Percentiles rank a stretch among this genome's conserved stretches.
These are phyloP conservation scores for Saccharum officinarum DNA, from an alignment of 176 grass and related monocot genomes.

Conservation along the genomic window DNA sequence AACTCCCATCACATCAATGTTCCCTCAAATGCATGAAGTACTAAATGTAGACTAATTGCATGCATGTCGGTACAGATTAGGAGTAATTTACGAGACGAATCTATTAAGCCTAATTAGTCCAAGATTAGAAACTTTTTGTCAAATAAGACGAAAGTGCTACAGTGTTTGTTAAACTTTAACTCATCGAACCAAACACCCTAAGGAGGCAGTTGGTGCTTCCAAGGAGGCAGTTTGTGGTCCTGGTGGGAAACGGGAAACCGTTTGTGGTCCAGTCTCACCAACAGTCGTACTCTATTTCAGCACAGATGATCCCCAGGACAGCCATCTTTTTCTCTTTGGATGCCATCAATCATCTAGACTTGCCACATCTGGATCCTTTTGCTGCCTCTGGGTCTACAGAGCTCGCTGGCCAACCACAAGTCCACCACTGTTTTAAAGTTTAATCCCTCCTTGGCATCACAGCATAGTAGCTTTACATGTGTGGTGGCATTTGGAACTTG, in stretches of 20 bases:
- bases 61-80: too few relatives aligned
- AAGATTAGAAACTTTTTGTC: too few relatives aligned
- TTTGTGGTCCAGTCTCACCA: slow-evolving; percentile 51
- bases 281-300: slow-evolving; percentile 45
- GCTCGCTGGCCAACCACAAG: slow-evolving; percentile 29
- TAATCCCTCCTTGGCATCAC: slow-evolving; percentile 14
- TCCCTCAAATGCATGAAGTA: too few relatives aligned
- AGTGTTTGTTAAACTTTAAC: too few relatives aligned
- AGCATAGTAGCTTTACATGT: slow-evolving; percentile 26
- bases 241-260: slow-evolving; percentile 39
- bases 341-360: slow-evolving; percentile 36
- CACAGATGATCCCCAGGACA: slow-evolving; percentile 21
- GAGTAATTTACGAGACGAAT: too few relatives aligned
- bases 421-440: slow-evolving; percentile 36
- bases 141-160: too few relatives aligned
- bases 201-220: slow-evolving; percentile 7
- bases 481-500: slow-evolving; percentile 25
- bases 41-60: too few relatives aligned
- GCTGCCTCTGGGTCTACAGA: not conserved
- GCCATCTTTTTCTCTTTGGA: slow-evolving; percentile 13
- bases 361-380: slow-evolving; percentile 30
- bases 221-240: slow-evolving; percentile 61
- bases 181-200: too few relatives aligned
- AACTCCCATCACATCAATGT: too few relatives aligned
- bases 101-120: too few relatives aligned